phyloP scores from a whole-genome alignment of 371 early-diverging fungal genomes.

The Nematocida ironsii region DNA sequence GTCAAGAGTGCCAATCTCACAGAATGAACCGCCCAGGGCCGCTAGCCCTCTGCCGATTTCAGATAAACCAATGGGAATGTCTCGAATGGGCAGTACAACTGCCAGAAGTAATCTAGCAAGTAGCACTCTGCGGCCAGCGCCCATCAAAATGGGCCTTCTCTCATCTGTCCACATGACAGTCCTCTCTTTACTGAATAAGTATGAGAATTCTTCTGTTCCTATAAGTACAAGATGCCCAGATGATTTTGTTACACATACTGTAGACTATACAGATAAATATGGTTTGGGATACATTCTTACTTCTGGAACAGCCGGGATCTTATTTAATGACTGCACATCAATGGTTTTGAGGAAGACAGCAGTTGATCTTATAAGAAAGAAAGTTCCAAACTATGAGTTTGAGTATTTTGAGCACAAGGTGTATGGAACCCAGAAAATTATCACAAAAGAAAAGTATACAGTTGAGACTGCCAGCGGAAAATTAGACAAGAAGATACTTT shows the following conservation, averaged over 20 bases:
- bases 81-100: not conserved
- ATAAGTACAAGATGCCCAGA: not conserved
- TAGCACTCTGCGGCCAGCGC: not conserved
- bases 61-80: not conserved
- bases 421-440: constrained; percentile 49
- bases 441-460: constrained; percentile 44
- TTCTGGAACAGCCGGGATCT: constrained; percentile 36
- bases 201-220: not conserved
- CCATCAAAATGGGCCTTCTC: constrained; percentile 29
- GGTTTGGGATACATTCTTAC: constrained; percentile 41
- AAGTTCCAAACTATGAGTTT: not conserved
- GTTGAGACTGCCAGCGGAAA: not conserved
- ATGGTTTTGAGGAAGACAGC: constrained; percentile 31
- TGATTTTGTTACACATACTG: constrained; percentile 32
- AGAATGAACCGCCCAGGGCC: not conserved
- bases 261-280: constrained; percentile 36
- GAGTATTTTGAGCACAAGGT: constrained; percentile 53
- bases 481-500: constrained; percentile 34
- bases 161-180: constrained; percentile 35
- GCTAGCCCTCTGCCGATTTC: not conserved
- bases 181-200: constrained; percentile 8
- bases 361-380: not conserved
- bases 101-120: not conserved
- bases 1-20: not conserved
- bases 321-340: constrained; percentile 54